A percentile compares a stretch with the other conserved stretches of the same genome.
Evolutionary conservation across 306 rosid genomes (phyloP).

Genomic region (Ziziphus jujuba): DNA sequence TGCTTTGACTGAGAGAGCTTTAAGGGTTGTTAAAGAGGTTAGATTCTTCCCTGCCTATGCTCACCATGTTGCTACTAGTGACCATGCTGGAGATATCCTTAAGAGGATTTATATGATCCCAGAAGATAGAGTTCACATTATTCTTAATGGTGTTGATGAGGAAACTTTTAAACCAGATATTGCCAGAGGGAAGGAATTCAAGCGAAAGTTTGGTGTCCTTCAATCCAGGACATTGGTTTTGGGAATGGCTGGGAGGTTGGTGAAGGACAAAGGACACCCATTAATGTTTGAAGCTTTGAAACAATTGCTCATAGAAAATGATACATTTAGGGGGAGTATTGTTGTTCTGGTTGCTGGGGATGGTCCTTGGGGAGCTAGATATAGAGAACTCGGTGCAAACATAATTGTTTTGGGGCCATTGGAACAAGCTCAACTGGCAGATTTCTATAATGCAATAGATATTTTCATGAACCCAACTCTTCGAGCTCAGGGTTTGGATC

Average conservation of each 20-base stretch:
- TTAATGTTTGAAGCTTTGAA: constrained; percentile 65
- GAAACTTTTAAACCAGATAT: constrained; percentile 53
- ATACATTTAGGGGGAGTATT: constrained; percentile 34
- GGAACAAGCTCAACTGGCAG: constrained; percentile 55
- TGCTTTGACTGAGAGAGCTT: constrained; percentile 44
- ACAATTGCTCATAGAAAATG: constrained; percentile 45
- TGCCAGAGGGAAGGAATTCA: constrained; percentile 44
- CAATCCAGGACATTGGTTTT: constrained; percentile 44
- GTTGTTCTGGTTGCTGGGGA: constrained; percentile 67
- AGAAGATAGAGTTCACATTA: constrained; percentile 60
- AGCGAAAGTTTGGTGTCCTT: constrained; percentile 35
- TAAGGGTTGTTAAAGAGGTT: constrained; percentile 58
- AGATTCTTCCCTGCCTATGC: constrained; percentile 61
- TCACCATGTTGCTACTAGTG: constrained; percentile 74
- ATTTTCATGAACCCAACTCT: constrained; percentile 53
- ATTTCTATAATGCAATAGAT: constrained; percentile 60
- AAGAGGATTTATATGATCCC: constrained; percentile 73
- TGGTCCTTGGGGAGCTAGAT: constrained; percentile 80
- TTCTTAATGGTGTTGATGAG: constrained; percentile 75
- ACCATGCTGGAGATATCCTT: constrained; percentile 69
- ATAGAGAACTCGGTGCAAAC: constrained; percentile 51
- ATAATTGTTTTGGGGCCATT: constrained; percentile 57
- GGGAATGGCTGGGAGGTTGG: constrained; percentile 75
- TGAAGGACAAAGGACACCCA: constrained; percentile 75
- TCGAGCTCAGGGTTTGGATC: constrained; percentile 63